Conservation (phyloP, 2,329 filamentous ascomycete species). For the Pseudogymnoascus sp. region DNA sequence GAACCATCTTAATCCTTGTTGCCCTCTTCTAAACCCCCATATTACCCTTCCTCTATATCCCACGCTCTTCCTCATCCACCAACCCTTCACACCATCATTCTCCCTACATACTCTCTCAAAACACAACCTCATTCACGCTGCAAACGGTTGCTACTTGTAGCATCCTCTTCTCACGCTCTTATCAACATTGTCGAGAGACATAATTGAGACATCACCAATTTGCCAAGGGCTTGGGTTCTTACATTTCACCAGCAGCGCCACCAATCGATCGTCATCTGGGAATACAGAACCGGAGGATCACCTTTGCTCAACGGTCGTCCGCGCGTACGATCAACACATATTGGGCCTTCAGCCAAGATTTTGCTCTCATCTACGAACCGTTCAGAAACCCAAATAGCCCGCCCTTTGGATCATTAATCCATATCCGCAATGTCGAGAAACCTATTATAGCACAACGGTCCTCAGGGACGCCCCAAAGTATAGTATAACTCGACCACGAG, state of each 20-base stretch:
- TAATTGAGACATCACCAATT: conserved; percentile 2
- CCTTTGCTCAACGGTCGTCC: background rate
- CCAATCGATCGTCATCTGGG: background rate
- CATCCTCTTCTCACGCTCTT: background rate
- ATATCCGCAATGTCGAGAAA: conserved; percentile 21
- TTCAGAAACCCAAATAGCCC: background rate
- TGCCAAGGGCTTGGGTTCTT: conserved; percentile 5
- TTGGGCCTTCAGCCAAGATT: background rate
- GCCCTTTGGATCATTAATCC: conserved; percentile 3
- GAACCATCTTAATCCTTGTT: background rate
- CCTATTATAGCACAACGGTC: conserved; percentile 35
- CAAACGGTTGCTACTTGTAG: background rate
- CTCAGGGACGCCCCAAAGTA: conserved; percentile 35
- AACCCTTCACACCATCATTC: background rate
- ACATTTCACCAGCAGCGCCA: background rate
- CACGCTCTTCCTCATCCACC: background rate
- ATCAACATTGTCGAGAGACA: background rate
- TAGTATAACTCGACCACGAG: conserved; percentile 14
- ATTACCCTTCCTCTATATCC: background rate
- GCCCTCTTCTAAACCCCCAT: background rate
- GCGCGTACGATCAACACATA: background rate
- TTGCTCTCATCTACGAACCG: background rate
- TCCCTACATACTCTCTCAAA: background rate
- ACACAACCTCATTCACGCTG: background rate
- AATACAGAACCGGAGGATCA: background rate